These are phyloP conservation scores for Saksenaea vasiformis DNA, from an alignment of 371 early-diverging fungal genomes.

Conservation along the genomic window DNA sequence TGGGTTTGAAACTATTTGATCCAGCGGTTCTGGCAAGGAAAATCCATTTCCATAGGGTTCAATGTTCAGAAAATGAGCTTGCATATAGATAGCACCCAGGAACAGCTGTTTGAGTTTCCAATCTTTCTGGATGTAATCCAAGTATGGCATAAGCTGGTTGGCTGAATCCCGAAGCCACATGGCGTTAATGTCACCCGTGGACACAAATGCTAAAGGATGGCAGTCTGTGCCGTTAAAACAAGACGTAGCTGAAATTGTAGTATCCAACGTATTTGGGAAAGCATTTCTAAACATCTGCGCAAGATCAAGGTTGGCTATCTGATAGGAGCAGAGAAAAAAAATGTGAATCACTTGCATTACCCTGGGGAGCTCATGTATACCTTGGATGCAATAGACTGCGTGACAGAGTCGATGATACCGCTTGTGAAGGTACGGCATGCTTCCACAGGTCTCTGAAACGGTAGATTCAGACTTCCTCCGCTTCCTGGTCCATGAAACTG, in stretches of 20 bases:
- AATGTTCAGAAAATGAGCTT: slow-evolving; percentile 49
- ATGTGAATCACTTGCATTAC: neutral
- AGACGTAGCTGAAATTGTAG: slow-evolving; percentile 47
- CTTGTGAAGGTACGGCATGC: slow-evolving; percentile 47
- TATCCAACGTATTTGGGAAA: slow-evolving; percentile 65
- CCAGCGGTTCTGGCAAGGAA: slow-evolving; percentile 28
- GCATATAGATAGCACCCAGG: slow-evolving; percentile 56
- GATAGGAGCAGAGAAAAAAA: too few relatives aligned
- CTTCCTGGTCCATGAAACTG: slow-evolving; percentile 43
- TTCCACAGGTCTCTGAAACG: slow-evolving; percentile 46
- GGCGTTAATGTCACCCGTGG: slow-evolving; percentile 73
- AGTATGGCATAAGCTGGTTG: slow-evolving; percentile 63
- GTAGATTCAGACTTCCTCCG: slow-evolving; percentile 34
- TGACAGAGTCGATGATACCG: slow-evolving; percentile 33
- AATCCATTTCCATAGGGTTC: slow-evolving; percentile 58
- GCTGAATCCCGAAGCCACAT: slow-evolving; percentile 73
- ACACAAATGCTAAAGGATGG: slow-evolving; percentile 53
- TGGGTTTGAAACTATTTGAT: neutral
- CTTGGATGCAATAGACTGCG: slow-evolving; percentile 37
- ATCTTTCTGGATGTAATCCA: slow-evolving; percentile 47
- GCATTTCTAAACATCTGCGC: slow-evolving; percentile 55
- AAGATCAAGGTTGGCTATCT: slow-evolving; percentile 49
- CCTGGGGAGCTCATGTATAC: slow-evolving; percentile 14
- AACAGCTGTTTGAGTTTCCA: slow-evolving; percentile 40
- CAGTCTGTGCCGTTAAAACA: slow-evolving; percentile 27